Percentiles rank a stretch among this genome's conserved stretches.
Conservation (phyloP, 2,329 filamentous ascomycete genomes). For the Madurella mycetomatis region DNA sequence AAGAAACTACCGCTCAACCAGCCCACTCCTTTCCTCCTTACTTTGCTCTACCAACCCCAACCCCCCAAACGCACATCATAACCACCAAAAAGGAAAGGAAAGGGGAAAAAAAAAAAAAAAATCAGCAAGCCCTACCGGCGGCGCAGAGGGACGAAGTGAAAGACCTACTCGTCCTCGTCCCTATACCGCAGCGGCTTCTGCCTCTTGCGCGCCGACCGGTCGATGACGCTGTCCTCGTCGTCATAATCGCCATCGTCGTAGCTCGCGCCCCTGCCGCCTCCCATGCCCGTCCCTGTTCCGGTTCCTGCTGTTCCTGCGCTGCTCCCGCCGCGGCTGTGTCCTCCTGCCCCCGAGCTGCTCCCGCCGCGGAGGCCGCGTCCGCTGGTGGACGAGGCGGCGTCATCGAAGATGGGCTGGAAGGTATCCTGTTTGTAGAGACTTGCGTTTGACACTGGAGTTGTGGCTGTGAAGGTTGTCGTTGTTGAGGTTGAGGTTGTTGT, state of each 20-base stretch:
- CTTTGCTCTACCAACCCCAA: too few species aligned
- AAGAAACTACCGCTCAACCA: too few species aligned
- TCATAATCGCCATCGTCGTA: conserved; percentile 6
- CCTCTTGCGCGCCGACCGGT: conserved; percentile 21
- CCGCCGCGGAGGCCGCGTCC: neutral
- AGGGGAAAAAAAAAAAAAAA: too few species aligned
- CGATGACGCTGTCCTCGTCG: conserved; percentile 12
- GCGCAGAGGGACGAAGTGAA: neutral
- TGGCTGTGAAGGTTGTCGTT: neutral
- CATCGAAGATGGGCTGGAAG: conserved; percentile 19
- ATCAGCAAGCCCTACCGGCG: too few species aligned
- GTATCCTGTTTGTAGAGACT: conserved; percentile 13
- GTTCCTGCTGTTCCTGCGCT: neutral
- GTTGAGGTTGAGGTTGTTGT: neutral
- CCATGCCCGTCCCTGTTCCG: neutral
- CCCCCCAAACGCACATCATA: too few species aligned
- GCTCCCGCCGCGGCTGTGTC: neutral
- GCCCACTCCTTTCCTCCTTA: too few species aligned
- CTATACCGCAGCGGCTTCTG: conserved; percentile 24
- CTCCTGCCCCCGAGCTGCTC: neutral
- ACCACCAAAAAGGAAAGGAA: too few species aligned
- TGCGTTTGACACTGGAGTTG: neutral
- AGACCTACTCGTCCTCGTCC: conserved; percentile 19
- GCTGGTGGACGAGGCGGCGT: neutral
- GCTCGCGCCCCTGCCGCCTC: neutral